A percentile compares a stretch with the other conserved stretches of the same genome.
Conservation (phyloP, 345 rosid genomes). For the Euphorbia tirucalli region DNA sequence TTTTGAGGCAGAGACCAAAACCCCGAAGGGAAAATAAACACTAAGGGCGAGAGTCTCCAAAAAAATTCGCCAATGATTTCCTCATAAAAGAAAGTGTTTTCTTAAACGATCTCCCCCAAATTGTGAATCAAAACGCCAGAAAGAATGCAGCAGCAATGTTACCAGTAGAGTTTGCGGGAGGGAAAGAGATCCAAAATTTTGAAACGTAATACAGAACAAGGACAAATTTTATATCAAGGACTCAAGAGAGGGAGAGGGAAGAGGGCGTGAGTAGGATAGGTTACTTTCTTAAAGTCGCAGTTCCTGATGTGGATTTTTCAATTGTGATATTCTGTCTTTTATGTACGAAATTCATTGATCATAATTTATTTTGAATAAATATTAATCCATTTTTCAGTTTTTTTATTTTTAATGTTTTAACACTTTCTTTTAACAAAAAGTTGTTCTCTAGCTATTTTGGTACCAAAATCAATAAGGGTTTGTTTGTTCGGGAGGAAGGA, state of each 20-base stretch:
- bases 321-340: conserved; percentile 3
- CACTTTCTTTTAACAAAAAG: too few species aligned
- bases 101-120: not conserved
- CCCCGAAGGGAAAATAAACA: conserved; percentile 37
- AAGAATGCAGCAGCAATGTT: not conserved
- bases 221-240: conserved; percentile 32
- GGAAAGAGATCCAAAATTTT: conserved; percentile 22
- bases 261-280: conserved; percentile 2
- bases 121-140: conserved; percentile 10
- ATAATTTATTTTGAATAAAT: too few species aligned
- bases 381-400: too few species aligned
- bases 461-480: too few species aligned
- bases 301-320: not conserved
- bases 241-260: not conserved
- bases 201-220: not conserved
- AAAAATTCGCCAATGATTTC: conserved; percentile 20
- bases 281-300: not conserved
- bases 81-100: conserved; percentile 14
- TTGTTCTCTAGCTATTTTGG: too few species aligned
- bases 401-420: too few species aligned
- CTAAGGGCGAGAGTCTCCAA: conserved; percentile 27
- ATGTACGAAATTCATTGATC: too few species aligned
- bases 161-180: conserved; percentile 12
- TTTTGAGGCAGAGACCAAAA: conserved; percentile 28
- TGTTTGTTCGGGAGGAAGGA: too few species aligned